Percentiles rank a stretch among this genome's conserved stretches.
Evolutionary conservation across 2,329 filamentous ascomycete genomes (phyloP).

Genomic region (Aspergillus sojae): DNA sequence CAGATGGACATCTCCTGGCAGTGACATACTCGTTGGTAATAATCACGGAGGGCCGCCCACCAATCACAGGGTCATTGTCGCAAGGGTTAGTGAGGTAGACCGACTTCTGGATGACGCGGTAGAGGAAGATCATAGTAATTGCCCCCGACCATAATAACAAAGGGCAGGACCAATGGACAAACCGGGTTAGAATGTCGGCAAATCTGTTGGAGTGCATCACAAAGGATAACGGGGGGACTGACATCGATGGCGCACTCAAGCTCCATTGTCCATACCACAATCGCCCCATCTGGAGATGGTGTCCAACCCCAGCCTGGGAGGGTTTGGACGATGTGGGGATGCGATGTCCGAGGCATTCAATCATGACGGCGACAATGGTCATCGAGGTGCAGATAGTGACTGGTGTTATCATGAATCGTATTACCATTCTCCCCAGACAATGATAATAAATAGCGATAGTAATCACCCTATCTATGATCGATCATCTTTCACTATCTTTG

Average conservation of each 20-base stretch:
- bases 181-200: neutral
- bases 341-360: conserved; percentile 1
- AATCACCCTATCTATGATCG: conserved; percentile 1
- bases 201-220: neutral
- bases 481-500: conserved; percentile 2
- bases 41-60: neutral
- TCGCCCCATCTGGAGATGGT: neutral
- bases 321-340: neutral
- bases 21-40: neutral
- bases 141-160: neutral
- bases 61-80: neutral
- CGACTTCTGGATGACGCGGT: neutral
- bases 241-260: neutral
- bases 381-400: neutral
- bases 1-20: neutral
- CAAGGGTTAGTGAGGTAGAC: neutral
- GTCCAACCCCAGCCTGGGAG: neutral
- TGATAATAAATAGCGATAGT: neutral
- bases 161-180: neutral
- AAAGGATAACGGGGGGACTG: neutral
- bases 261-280: neutral
- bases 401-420: neutral
- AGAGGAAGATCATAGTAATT: neutral
- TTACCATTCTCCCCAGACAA: neutral
- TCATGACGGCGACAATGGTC: conserved; percentile 4